Percentiles rank a stretch among this genome's conserved stretches.
Conservation (phyloP, 768 basidiomycete genomes). For the Coprinopsis cinerea region DNA sequence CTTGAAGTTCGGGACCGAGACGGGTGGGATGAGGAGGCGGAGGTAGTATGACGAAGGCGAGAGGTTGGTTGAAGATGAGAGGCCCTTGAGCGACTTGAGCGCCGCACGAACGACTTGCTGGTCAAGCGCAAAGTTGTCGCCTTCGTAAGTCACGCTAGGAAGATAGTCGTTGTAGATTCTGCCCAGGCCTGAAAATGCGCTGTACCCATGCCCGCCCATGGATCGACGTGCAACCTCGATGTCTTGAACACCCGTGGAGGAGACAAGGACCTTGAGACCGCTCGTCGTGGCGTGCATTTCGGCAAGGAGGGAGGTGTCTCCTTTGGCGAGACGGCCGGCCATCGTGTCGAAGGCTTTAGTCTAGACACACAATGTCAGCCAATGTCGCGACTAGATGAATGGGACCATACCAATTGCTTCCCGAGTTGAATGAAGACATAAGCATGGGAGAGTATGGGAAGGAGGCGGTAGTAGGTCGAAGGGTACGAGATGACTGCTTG, state of each 20-base stretch:
- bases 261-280: conserved; percentile 60
- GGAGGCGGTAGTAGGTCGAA: conserved; percentile 64
- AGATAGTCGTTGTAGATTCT: conserved; percentile 58
- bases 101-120: conserved; percentile 70
- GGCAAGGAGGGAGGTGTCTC: conserved; percentile 57
- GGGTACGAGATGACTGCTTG: conserved; percentile 66
- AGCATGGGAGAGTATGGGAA: conserved; percentile 63
- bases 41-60: conserved; percentile 52
- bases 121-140: conserved; percentile 75
- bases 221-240: conserved; percentile 62
- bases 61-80: conserved; percentile 29
- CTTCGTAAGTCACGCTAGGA: conserved; percentile 69
- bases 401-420: conserved; percentile 42
- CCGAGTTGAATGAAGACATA: conserved; percentile 68
- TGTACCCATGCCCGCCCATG: conserved; percentile 77
- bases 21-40: conserved; percentile 35
- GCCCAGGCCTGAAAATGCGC: conserved; percentile 62
- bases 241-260: conserved; percentile 46
- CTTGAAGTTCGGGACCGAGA: conserved; percentile 15
- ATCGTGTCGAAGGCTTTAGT: conserved; percentile 44
- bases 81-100: conserved; percentile 46
- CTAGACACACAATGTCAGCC: conserved; percentile 24
- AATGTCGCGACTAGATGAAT: not conserved
- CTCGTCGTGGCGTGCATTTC: conserved; percentile 70
- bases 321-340: conserved; percentile 41